Percentiles rank a stretch among this genome's conserved stretches.
These are phyloP conservation scores for Tetrapisispora namnaoensis DNA, from an alignment of 805 yeast species.

Conservation along the genomic window DNA sequence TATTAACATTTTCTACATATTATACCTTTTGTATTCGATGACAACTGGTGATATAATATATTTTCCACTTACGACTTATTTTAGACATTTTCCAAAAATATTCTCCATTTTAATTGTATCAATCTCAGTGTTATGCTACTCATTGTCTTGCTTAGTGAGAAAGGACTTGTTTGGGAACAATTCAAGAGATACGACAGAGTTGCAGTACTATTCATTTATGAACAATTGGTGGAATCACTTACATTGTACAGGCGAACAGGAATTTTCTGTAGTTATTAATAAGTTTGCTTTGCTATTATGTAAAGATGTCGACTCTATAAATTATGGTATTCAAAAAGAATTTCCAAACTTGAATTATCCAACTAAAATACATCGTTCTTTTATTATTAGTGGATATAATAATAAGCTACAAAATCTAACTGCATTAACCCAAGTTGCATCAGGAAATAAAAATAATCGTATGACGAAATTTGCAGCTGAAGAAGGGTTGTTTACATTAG, in stretches of 20 bases:
- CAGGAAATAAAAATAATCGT: neutral
- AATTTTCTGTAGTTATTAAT: conserved; percentile 15
- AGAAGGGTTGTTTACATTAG: neutral
- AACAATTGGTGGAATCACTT: conserved; percentile 31
- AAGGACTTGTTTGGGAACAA: conserved; percentile 20
- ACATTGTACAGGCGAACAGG: conserved; percentile 25
- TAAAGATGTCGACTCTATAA: conserved; percentile 14
- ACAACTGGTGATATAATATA: conserved; percentile 30
- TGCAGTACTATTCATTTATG: conserved; percentile 26
- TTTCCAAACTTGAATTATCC: conserved; percentile 17
- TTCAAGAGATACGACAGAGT: conserved; percentile 10
- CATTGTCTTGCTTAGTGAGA: conserved; percentile 51
- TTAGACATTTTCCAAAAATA: conserved; percentile 57
- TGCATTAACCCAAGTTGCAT: neutral
- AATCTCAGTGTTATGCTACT: conserved; percentile 46
- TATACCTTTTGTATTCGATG: conserved; percentile 38
- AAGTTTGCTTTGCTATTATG: conserved; percentile 18
- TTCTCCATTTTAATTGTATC: conserved; percentile 40
- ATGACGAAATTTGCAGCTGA: neutral
- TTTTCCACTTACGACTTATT: conserved; percentile 49
- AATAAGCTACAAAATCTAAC: conserved; percentile 5
- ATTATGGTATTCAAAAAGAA: conserved; percentile 22
- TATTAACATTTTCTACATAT: conserved; percentile 44
- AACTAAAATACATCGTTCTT: conserved; percentile 11
- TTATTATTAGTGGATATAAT: conserved; percentile 15